Evolutionary conservation across 306 rosid genomes (phyloP).

Genomic region (Malus asiatica): DNA sequence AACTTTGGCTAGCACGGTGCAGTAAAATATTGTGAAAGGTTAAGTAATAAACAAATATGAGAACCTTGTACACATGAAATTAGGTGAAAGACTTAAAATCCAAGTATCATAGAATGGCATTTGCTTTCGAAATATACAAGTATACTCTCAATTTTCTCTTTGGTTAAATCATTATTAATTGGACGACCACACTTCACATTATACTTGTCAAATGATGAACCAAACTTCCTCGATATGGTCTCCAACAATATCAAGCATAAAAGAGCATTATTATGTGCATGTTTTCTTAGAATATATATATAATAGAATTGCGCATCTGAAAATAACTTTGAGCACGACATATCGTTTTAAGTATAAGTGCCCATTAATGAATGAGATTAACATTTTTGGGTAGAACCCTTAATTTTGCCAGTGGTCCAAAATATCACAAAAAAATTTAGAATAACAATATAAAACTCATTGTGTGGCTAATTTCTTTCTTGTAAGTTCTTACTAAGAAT

Average conservation of each 20-base stretch:
- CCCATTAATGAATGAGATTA: neutral
- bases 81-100: neutral
- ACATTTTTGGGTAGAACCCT: neutral
- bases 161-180: too few relatives aligned
- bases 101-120: neutral
- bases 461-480: neutral
- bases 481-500: neutral
- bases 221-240: neutral
- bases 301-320: neutral
- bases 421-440: neutral
- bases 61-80: neutral
- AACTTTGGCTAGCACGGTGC: neutral
- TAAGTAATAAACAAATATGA: neutral
- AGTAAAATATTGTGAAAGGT: neutral
- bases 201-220: too few relatives aligned
- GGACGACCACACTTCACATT: neutral
- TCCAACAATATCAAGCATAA: neutral
- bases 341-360: neutral
- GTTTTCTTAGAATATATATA: too few relatives aligned
- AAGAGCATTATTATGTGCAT: neutral
- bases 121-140: too few relatives aligned
- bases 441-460: neutral
- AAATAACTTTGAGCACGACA: too few relatives aligned
- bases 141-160: too few relatives aligned
- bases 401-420: neutral